Base-by-base conservation (phyloP, 1,139 yeast species). In the Yamadazyma taylorii region DNA sequence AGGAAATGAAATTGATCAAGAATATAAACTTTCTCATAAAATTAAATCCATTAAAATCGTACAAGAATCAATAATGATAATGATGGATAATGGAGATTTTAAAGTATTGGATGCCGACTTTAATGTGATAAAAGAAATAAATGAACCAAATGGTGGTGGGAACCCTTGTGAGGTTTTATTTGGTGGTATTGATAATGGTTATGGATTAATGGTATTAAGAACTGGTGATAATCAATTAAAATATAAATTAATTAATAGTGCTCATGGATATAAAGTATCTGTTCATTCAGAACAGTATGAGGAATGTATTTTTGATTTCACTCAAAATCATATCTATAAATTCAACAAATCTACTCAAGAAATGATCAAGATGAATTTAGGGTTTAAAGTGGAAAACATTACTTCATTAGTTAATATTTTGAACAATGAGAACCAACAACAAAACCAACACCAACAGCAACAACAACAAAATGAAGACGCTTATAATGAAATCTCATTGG, bases 51-150 rank as follows among this genome's bases (percentile, higher is more conserved):
- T 75, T 30, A 69, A 63, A 43, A 55, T 73, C 35, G 53, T 64
- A 15, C 47, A 51, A 30, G 46, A 35, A 9, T 17, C 53, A 11
- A 63, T 78, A 13, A 64, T 65, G 32, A 63, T 69, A 3, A 51
- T 79, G 10, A 65, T 66, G 33, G 55, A 56, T 21, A 64, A 66
- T 43, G 85, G 85, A 5, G 53, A 59, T 11, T 15, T 27, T n/a
- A 27, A 27, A n/a, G 30, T 27, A 5, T 27, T 27, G 21, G 30
- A 27, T 16, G 5, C 16, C 8, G 30, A 27, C 16, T 27, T 27
- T 9, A 27, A 27, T 16, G 12, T 27, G 32, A 52, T 77, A 34
- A 62, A 65, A 31, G 50, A 65, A 25, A 57, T 60, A 39, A 58
- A 61, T 13, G 47, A 61, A 32, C 34, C 36, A 7, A 37, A 44